phyloP scores from a whole-genome alignment of 208 protist genomes.

The Wallacemonas collosoma region DNA sequence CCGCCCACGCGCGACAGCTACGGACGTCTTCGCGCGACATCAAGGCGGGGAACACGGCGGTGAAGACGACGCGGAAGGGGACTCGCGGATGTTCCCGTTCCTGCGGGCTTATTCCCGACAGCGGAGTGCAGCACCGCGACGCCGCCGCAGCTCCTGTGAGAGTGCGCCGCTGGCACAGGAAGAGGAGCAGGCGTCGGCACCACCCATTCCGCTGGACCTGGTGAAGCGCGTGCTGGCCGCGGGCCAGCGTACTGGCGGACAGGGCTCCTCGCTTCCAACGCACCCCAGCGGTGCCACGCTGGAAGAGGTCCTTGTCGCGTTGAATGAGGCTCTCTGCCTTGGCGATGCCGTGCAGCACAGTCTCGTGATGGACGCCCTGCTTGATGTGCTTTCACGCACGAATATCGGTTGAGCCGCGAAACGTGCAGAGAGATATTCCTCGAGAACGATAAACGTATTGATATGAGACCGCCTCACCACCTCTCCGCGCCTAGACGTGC shows the following conservation, averaged over 20 bases:
- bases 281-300: constrained; percentile 12
- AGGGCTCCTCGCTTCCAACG: constrained; percentile 6
- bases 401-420: background rate
- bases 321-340: constrained; percentile 10
- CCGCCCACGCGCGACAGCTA: background rate
- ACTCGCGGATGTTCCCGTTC: constrained; percentile 32
- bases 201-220: background rate
- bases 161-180: too few species aligned
- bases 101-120: constrained; percentile 21
- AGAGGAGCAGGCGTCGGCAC: background rate
- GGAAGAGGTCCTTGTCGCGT: background rate
- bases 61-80: constrained; percentile 10
- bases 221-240: background rate
- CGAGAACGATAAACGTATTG: too few species aligned
- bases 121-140: too few species aligned
- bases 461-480: too few species aligned
- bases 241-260: constrained; percentile 6
- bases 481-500: too few species aligned
- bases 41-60: too few species aligned
- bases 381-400: constrained; percentile 34
- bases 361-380: constrained; percentile 34
- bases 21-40: background rate
- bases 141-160: too few species aligned
- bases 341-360: constrained; percentile 21
- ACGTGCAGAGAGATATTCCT: background rate